phyloP scores from a whole-genome alignment of 2,329 filamentous ascomycete genomes.

The Ceratocystis ficicola region DNA sequence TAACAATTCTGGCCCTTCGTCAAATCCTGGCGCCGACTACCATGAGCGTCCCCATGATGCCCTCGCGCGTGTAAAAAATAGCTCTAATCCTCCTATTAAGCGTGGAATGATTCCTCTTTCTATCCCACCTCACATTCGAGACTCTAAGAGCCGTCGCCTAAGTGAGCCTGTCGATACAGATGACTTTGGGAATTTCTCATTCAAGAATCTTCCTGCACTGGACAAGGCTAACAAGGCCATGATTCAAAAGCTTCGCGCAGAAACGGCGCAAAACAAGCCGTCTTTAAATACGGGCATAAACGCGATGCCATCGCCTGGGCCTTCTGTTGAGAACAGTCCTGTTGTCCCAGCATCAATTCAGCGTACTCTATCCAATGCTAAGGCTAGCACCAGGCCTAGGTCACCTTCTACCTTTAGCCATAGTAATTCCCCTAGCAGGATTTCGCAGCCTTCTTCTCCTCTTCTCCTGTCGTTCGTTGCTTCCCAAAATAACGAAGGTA shows the following conservation, averaged over 20 bases:
- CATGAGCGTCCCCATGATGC: slow-evolving; percentile 88
- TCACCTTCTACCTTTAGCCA: slow-evolving; percentile 75
- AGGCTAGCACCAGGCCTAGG: slow-evolving; percentile 62
- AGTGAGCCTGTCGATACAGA: slow-evolving; percentile 83
- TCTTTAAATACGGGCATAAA: slow-evolving; percentile 35
- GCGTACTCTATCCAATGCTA: slow-evolving; percentile 70
- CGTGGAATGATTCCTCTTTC: slow-evolving; percentile 88
- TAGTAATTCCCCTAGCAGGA: slow-evolving; percentile 45
- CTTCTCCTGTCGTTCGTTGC: slow-evolving; percentile 95
- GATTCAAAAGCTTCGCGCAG: slow-evolving; percentile 86
- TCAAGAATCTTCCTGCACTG: slow-evolving; percentile 91
- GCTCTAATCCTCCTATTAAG: slow-evolving; percentile 49
- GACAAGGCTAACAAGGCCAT: slow-evolving; percentile 99
- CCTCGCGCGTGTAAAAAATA: slow-evolving; percentile 70
- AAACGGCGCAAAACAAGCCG: slow-evolving; percentile 62
- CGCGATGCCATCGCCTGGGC: slow-evolving; percentile 42
- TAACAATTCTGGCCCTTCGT: slow-evolving; percentile 60
- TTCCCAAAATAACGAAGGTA: slow-evolving; percentile 61
- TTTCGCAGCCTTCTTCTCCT: slow-evolving; percentile 62
- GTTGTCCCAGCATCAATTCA: slow-evolving; percentile 68
- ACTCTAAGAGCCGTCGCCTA: slow-evolving; percentile 72
- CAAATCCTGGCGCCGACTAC: slow-evolving; percentile 58
- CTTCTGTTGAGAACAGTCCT: slow-evolving; percentile 73
- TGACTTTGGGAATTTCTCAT: slow-evolving; percentile 92
- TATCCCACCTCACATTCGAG: slow-evolving; percentile 90